Evolutionary conservation across 2,329 filamentous ascomycete genomes (phyloP).

Genomic region (Sarocladium kiliense): DNA sequence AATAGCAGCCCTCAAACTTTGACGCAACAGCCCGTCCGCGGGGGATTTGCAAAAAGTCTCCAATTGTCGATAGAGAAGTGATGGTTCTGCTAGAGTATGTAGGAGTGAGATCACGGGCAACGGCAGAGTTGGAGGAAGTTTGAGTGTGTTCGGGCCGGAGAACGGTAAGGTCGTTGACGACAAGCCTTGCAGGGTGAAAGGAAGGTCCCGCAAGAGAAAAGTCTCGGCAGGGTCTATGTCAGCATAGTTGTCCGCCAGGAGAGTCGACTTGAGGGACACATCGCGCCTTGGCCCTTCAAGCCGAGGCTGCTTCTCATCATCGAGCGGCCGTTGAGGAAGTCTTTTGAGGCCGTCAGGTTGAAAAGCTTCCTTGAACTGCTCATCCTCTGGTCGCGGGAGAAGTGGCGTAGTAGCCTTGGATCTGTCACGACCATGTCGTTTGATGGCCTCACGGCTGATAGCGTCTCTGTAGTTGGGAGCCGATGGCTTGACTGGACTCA

Average conservation of each 20-base stretch:
- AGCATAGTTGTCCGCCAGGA: slow-evolving; percentile 51
- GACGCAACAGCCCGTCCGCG: slow-evolving; percentile 79
- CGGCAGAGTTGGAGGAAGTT: slow-evolving; percentile 73
- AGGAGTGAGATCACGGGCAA: slow-evolving; percentile 81
- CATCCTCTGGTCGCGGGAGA: slow-evolving; percentile 37
- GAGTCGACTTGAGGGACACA: slow-evolving; percentile 51
- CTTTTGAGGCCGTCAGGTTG: slow-evolving; percentile 46
- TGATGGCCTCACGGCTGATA: slow-evolving; percentile 30
- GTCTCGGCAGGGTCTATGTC: slow-evolving; percentile 59
- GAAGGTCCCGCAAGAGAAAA: slow-evolving; percentile 70
- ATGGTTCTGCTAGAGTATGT: slow-evolving; percentile 87
- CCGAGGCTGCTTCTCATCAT: slow-evolving; percentile 28
- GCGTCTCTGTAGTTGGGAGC: slow-evolving; percentile 32
- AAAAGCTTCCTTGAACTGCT: slow-evolving; percentile 47
- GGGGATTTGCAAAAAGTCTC: slow-evolving; percentile 76
- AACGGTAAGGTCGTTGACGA: slow-evolving; percentile 84
- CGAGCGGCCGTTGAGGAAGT: slow-evolving; percentile 34
- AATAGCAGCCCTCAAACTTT: slow-evolving; percentile 86
- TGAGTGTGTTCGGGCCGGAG: slow-evolving; percentile 60
- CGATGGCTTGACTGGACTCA: slow-evolving; percentile 36
- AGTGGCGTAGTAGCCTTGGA: slow-evolving; percentile 30
- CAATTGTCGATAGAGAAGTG: slow-evolving; percentile 80
- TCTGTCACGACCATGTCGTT: slow-evolving; percentile 31
- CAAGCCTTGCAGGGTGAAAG: slow-evolving; percentile 88
- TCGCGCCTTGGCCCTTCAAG: slow-evolving; percentile 36